A percentile compares a stretch with the other conserved stretches of the same genome.
Evolutionary conservation across 2,329 filamentous ascomycete species (phyloP).

Genomic region (Polytolypa hystricis): DNA sequence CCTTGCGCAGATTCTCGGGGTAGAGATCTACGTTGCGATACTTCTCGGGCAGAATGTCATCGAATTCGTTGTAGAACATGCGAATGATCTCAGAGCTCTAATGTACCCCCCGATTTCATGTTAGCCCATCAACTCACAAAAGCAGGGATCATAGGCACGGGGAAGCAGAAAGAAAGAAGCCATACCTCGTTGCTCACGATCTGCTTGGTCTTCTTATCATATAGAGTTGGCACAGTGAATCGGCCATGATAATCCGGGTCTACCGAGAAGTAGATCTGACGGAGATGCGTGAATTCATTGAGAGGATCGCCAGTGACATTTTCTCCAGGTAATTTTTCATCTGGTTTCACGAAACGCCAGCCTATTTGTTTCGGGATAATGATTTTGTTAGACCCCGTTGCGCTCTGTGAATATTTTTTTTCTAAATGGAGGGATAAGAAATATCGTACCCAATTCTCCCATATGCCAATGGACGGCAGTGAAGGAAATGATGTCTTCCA

Average conservation of each 20-base stretch:
- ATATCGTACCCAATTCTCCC: slow-evolving; percentile 46
- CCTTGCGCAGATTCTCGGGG: slow-evolving; percentile 48
- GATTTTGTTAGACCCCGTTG: too few relatives aligned
- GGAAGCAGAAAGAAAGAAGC: too few relatives aligned
- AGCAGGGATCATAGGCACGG: too few relatives aligned
- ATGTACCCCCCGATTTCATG: too few relatives aligned
- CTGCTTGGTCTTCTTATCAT: slow-evolving; percentile 54
- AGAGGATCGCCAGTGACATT: slow-evolving; percentile 44
- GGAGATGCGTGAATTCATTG: slow-evolving; percentile 60
- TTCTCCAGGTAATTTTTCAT: slow-evolving; percentile 48
- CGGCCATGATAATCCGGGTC: slow-evolving; percentile 63
- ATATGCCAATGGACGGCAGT: slow-evolving; percentile 94
- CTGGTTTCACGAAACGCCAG: slow-evolving; percentile 68
- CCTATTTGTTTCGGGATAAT: too few relatives aligned
- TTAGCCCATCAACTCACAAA: too few relatives aligned
- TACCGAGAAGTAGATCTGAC: slow-evolving; percentile 67
- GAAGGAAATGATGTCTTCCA: slow-evolving; percentile 69
- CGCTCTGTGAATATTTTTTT: too few relatives aligned
- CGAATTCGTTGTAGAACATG: slow-evolving; percentile 77
- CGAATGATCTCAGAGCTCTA: slow-evolving; percentile 73
- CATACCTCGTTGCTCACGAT: slow-evolving; percentile 80
- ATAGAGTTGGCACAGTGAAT: slow-evolving; percentile 79
- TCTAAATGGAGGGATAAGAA: background rate
- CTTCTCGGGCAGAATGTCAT: slow-evolving; percentile 53
- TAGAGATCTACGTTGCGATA: slow-evolving; percentile 55